phyloP scores from a whole-genome alignment of 2,329 filamentous ascomycete genomes.

The Calonectria honghensis region DNA sequence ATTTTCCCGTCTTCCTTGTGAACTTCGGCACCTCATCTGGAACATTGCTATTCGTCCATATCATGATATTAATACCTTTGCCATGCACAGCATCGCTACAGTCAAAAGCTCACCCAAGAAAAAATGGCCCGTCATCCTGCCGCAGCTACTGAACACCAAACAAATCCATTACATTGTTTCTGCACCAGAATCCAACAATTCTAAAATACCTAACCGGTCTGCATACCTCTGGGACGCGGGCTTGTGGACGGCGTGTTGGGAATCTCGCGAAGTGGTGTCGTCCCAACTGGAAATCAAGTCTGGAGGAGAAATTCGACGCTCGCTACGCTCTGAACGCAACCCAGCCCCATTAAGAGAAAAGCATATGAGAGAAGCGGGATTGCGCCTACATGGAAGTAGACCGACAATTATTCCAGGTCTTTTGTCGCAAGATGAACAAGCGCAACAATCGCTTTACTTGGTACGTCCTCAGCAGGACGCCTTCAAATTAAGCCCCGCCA shows the following conservation, averaged over 20 bases:
- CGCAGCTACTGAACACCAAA: neutral
- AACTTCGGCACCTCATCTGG: conserved; percentile 1
- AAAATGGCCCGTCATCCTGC: neutral
- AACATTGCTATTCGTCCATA: neutral
- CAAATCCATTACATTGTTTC: neutral
- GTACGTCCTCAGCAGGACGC: neutral
- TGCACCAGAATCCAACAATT: neutral
- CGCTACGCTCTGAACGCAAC: neutral
- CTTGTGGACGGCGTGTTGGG: neutral
- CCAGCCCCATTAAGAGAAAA: neutral
- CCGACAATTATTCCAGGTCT: neutral
- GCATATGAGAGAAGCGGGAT: rapidly evolving
- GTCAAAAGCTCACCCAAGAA: too few relatives aligned
- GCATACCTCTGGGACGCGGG: neutral
- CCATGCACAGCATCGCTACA: neutral
- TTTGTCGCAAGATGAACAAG: neutral
- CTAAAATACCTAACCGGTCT: neutral
- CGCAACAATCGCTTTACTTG: neutral
- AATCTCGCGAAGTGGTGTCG: neutral
- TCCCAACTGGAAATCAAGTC: neutral
- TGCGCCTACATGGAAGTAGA: rapidly evolving
- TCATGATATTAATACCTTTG: neutral
- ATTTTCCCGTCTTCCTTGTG: conserved; percentile 8
- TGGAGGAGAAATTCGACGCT: neutral
- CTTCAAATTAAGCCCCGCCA: neutral